A percentile compares a stretch with the other conserved stretches of the same genome.
phyloP scores from a whole-genome alignment of 805 yeast species.

The Yamadazyma scolyti region DNA sequence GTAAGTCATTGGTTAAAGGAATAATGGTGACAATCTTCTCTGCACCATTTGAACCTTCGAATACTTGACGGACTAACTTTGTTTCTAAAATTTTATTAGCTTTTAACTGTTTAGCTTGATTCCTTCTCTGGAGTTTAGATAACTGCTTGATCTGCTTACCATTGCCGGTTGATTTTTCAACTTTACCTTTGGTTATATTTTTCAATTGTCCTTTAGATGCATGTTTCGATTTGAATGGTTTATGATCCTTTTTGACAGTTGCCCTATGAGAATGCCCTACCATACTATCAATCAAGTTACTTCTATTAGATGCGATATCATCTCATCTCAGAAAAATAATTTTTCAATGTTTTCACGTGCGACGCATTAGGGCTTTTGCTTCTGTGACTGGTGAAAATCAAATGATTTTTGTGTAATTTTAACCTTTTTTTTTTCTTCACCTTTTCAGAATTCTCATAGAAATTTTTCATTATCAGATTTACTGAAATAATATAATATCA shows the following conservation, averaged over 20 bases:
- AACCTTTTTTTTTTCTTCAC: constrained; percentile 8
- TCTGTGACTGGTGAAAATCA: constrained; percentile 5
- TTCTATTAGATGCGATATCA: constrained; percentile 4
- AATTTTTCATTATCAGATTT: constrained; percentile 9
- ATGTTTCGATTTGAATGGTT: constrained; percentile 89
- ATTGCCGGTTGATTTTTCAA: constrained; percentile 56
- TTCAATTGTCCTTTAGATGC: constrained; percentile 85
- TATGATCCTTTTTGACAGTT: constrained; percentile 78
- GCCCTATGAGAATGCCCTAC: constrained; percentile 72
- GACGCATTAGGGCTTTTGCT: constrained; percentile 7
- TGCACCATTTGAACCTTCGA: constrained; percentile 76
- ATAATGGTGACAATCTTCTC: constrained; percentile 81
- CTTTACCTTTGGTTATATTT: constrained; percentile 78
- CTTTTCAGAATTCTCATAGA: constrained; percentile 9
- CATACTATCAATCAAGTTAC: background rate
- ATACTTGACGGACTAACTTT: constrained; percentile 59
- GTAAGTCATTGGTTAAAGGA: constrained; percentile 72
- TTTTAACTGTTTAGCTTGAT: constrained; percentile 73
- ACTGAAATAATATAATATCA: constrained; percentile 5
- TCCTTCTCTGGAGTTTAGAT: constrained; percentile 65
- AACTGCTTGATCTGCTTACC: constrained; percentile 34
- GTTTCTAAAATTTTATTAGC: constrained; percentile 63
- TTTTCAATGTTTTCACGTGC: constrained; percentile 11
- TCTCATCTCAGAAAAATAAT: constrained; percentile 10
- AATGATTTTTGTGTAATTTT: constrained; percentile 12